A percentile compares a stretch with the other conserved stretches of the same genome.
phyloP scores from a whole-genome alignment of 768 basidiomycete genomes.

The Tulasnella sp. region DNA sequence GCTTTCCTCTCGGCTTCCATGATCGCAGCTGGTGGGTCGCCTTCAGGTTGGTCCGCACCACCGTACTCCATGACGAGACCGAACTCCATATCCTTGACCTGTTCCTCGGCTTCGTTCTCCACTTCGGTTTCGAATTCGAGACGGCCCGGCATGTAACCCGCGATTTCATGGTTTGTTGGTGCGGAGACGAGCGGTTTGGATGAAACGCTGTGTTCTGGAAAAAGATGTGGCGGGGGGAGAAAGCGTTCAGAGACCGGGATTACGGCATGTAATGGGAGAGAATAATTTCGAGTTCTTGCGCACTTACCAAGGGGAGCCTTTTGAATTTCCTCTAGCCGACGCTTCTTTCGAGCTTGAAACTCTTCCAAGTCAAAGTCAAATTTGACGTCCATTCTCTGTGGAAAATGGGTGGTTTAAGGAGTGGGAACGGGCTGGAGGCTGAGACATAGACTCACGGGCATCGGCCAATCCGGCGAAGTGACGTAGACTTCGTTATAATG shows the following conservation, averaged over 20 bases:
- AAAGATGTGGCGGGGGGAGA: slow-evolving; percentile 33
- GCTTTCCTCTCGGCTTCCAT: slow-evolving; percentile 61
- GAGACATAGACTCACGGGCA: slow-evolving; percentile 55
- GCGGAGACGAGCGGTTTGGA: slow-evolving; percentile 81
- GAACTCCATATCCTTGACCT: slow-evolving; percentile 94
- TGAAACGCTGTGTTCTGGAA: slow-evolving; percentile 34
- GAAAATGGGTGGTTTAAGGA: slow-evolving; percentile 15
- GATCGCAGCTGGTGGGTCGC: slow-evolving; percentile 40
- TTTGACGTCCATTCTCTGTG: slow-evolving; percentile 38
- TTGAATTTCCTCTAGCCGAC: slow-evolving; percentile 74
- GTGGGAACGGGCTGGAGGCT: background rate
- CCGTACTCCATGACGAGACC: slow-evolving; percentile 82
- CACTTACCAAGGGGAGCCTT: slow-evolving; percentile 35
- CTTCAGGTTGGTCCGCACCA: slow-evolving; percentile 59
- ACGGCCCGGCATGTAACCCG: slow-evolving; percentile 91
- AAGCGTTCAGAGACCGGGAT: background rate
- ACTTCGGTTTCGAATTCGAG: slow-evolving; percentile 97
- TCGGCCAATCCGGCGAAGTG: slow-evolving; percentile 69
- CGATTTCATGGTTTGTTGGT: slow-evolving; percentile 84
- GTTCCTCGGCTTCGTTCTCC: slow-evolving; percentile 94
- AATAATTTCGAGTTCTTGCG: too few relatives aligned
- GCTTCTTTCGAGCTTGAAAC: slow-evolving; percentile 85
- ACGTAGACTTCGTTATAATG: slow-evolving; percentile 85
- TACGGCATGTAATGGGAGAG: background rate
- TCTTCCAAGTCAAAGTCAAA: slow-evolving; percentile 74